These are phyloP conservation scores for Arthrobotrys entomopaga DNA, from an alignment of 2,329 filamentous ascomycete genomes.

Conservation along the genomic window DNA sequence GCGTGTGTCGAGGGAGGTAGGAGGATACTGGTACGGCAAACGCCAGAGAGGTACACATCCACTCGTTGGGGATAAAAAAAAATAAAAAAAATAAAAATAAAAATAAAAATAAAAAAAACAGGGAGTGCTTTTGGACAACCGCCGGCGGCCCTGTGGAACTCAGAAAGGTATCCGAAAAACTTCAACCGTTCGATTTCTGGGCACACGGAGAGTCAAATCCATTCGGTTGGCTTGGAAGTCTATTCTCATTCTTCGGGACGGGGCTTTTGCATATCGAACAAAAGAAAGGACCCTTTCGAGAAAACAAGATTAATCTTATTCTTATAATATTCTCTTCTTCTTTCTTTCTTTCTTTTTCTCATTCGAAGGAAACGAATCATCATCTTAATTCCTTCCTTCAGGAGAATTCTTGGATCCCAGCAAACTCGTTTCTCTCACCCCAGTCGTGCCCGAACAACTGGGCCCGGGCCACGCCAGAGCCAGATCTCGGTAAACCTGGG, in stretches of 20 bases:
- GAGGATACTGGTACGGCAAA: too few relatives aligned
- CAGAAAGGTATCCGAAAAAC: neutral
- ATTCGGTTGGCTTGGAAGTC: too few relatives aligned
- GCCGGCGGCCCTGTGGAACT: slow-evolving; percentile 34
- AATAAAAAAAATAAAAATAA: too few relatives aligned
- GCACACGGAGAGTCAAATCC: too few relatives aligned
- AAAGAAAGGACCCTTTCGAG: neutral
- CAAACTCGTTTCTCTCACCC: slow-evolving; percentile 38
- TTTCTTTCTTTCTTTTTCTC: slow-evolving; percentile 9
- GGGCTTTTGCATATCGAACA: slow-evolving; percentile 22
- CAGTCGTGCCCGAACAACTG: slow-evolving; percentile 51
- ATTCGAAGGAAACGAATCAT: neutral
- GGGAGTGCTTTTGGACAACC: slow-evolving; percentile 14
- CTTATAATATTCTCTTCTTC: neutral
- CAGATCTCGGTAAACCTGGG: slow-evolving; percentile 54
- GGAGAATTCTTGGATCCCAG: slow-evolving; percentile 39
- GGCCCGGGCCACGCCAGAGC: slow-evolving; percentile 50
- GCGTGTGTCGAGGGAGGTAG: slow-evolving; percentile 7
- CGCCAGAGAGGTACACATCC: neutral
- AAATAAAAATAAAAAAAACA: neutral
- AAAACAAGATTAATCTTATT: neutral
- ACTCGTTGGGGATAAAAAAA: too few relatives aligned
- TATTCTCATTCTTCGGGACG: slow-evolving; percentile 40
- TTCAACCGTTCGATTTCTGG: too few relatives aligned
- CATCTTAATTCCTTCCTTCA: slow-evolving; percentile 16